Evolutionary conservation across 371 early-diverging fungal genomes (phyloP), one percentile per base, ranked within the genome.

Genomic region (Dichotomocladium elegans): DNA sequence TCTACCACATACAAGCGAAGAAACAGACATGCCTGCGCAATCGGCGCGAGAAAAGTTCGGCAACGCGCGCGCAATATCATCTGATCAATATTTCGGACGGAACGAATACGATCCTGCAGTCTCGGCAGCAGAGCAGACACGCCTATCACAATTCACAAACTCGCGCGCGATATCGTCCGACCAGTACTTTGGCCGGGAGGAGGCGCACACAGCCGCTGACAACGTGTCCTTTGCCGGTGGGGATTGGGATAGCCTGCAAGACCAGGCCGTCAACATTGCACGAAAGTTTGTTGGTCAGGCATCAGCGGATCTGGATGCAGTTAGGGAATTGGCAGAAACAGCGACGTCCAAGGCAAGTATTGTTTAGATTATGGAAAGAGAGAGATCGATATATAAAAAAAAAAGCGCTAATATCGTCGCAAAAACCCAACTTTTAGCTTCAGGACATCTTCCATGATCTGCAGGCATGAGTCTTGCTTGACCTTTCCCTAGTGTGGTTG

Each of bases 31-130:
- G 43, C 48, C 64, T 51, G 58, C 54, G 1, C 66, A 66, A 22
- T 54, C 69, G 7, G 85, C 84, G 1, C 77, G 75, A 22, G 80
- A 81, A 22, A 83, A 83, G 55, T 95, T 95, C 70, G 85, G 83
- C 6, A 73, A 60, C 35, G 55, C 55, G 12, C 90, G 88, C 57
- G 83, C 88, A 19, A 92, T 95, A 47, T 90, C 90, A 2, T 88
- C 91, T 4, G 94, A 94, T 54, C 91, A 92, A 69, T 95, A 84
- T 71, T 95, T 95, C 82, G 89, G 86, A 9, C 82, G 94, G 30
- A 84, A 86, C 42, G 72, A 72, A 24, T 89, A 87, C 47, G 83
- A 85, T 61, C 79, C 79, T 30, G 69, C 77, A 11, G 64, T 79
- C 4, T 80, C 86, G 19, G 75, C 85, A 11, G 88, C 87, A 48